phyloP scores from a whole-genome alignment of 176 grass and related monocot genomes.

The Alloteropsis semialata region DNA sequence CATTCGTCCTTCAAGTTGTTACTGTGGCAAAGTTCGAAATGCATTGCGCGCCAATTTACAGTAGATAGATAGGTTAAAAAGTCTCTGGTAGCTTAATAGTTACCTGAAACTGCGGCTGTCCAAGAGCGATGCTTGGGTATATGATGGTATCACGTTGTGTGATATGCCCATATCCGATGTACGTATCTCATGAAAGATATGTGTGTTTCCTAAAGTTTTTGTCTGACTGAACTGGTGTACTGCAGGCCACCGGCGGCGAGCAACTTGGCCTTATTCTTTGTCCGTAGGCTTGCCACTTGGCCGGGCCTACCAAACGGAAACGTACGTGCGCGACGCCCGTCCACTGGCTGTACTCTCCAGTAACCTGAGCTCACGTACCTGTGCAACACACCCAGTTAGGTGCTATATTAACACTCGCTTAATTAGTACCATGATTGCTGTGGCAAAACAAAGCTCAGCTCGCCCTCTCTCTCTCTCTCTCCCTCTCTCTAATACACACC shows the following conservation, averaged over 20 bases:
- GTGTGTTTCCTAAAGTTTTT: not conserved
- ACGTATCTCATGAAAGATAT: not conserved
- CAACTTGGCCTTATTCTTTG: not conserved
- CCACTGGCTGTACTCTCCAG: not conserved
- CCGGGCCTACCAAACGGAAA: not conserved
- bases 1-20: not conserved
- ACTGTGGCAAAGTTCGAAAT: not conserved
- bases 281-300: not conserved
- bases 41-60: not conserved
- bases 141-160: not conserved
- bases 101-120: not conserved
- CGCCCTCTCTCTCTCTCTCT: not conserved
- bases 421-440: not conserved
- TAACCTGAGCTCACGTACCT: slow-evolving; percentile 9
- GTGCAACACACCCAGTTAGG: not conserved
- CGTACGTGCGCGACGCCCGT: slow-evolving; percentile 23
- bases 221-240: not conserved
- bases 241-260: not conserved
- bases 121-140: too few species aligned
- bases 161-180: not conserved
- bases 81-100: not conserved
- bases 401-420: slow-evolving; percentile 13
- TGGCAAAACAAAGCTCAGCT: slow-evolving; percentile 19
- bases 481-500: not conserved
- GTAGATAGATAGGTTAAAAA: not conserved